Percentiles rank a stretch among this genome's conserved stretches.
Evolutionary conservation across 2,329 filamentous ascomycete genomes (phyloP).

Genomic region (Aureobasidium sp.): DNA sequence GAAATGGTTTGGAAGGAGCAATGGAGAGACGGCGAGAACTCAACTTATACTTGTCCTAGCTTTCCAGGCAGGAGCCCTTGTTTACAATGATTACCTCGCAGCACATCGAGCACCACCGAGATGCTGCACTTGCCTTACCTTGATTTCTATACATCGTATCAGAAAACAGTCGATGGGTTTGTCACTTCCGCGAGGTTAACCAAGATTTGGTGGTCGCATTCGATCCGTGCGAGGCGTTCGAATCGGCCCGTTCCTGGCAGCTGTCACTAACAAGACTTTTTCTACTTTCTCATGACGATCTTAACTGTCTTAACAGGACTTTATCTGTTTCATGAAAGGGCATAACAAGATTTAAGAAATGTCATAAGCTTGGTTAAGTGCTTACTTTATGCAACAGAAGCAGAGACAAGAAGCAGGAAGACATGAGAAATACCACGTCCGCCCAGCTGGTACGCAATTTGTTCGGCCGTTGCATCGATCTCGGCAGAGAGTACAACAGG

Average conservation of each 20-base stretch:
- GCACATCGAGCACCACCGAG: not conserved
- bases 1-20: not conserved
- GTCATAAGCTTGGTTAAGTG: not conserved
- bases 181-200: not conserved
- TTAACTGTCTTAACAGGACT: not conserved
- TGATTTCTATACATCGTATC: not conserved
- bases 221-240: not conserved
- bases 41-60: not conserved
- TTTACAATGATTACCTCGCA: not conserved
- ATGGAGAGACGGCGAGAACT: not conserved
- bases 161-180: not conserved
- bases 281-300: not conserved
- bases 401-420: conserved; percentile 40
- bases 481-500: conserved; percentile 39
- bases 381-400: not conserved
- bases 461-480: conserved; percentile 41
- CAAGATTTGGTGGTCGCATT: not conserved
- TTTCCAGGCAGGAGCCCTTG: not conserved
- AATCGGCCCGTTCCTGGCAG: not conserved
- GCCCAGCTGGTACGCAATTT: conserved; percentile 51
- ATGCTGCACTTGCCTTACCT: not conserved
- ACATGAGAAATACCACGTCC: conserved; percentile 80
- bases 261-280: not conserved
- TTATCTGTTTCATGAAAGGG: not conserved
- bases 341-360: not conserved